Base-by-base conservation (phyloP, 129 eudicot genomes). In the Oenanthe sinensis region DNA sequence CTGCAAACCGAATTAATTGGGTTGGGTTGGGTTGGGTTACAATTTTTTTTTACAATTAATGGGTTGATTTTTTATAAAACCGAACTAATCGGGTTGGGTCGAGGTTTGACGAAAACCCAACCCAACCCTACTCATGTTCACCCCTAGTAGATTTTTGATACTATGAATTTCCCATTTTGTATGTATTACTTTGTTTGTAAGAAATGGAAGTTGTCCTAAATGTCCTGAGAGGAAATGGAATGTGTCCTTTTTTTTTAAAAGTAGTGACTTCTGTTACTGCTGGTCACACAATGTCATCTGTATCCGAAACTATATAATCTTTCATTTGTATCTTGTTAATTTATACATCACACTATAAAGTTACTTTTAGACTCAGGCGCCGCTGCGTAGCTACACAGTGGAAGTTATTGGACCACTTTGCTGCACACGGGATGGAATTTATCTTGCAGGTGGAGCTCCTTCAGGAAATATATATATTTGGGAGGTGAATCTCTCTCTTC, bases 401-500 rank as follows among this genome's bases (percentile, higher is more conserved):
- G 90, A 87, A 87, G 81, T 81, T 80, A 67, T 82, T 46, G 88
- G 83, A 70, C 88, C 84, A 4, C 78, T 87, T 84, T 74, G 88
- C 62, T 74, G 85, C 79, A 79, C 88, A 26, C 80, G 68, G 50
- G 90, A 87, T 46, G 90, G 88, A 28, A 74, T 80, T 69, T 87
- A 87, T 84, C 75, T 87, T 74, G 90, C 88, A 30, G 82, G 90
- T 48, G 90, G 88, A 30, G 82, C 90, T 48, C 37, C 79, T 82
- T 87, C 90, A 40, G 90, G 90, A 73, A 82, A 84, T 79, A 68
- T 82, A 24, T 82, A 75, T 52, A 63, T 87, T 30, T 87, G 90
- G 90, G 88, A 84, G 90, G 90, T 87, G 75, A 79, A 50, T 49
- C 47, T 67, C 72, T 8, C 24, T 55, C 22, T 6, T 13, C 52